Conservation (phyloP, 2,329 filamentous ascomycete genomes). For the Coniochaeta pulveracea region DNA sequence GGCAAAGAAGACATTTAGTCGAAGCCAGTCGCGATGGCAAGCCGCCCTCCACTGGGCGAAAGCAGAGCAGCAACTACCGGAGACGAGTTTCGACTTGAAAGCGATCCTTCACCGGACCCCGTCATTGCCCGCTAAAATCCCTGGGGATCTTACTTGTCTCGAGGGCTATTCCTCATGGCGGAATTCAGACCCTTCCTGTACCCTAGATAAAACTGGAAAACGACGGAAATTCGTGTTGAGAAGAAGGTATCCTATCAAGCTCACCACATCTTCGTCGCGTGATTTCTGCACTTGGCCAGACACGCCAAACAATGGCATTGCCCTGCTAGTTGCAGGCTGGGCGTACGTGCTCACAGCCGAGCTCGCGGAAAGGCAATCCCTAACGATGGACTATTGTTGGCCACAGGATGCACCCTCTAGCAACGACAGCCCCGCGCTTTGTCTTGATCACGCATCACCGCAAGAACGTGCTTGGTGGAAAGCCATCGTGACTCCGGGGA, state of each 20-base stretch:
- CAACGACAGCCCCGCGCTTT: background rate
- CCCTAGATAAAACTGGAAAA: background rate
- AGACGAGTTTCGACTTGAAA: slow-evolving; percentile 3
- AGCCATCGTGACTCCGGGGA: slow-evolving; percentile 1
- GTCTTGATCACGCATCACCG: slow-evolving; percentile 3
- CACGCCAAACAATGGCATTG: slow-evolving; percentile 7
- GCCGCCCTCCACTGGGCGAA: background rate
- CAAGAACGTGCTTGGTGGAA: slow-evolving; percentile 4
- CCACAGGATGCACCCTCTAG: background rate
- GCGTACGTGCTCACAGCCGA: slow-evolving; percentile 7
- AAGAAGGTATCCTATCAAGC: background rate
- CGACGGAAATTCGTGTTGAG: background rate
- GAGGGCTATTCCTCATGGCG: slow-evolving; percentile 6
- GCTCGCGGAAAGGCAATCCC: slow-evolving; percentile 6
- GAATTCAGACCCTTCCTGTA: slow-evolving; percentile 1
- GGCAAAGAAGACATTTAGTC: background rate
- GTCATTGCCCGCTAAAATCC: slow-evolving; percentile 2
- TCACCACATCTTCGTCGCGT: slow-evolving; percentile 1
- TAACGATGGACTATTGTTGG: background rate
- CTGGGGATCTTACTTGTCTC: background rate
- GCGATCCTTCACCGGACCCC: slow-evolving; percentile 5
- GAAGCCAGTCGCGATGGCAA: slow-evolving; percentile 1
- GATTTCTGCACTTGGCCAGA: slow-evolving; percentile 6
- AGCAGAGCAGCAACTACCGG: background rate
- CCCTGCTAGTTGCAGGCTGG: slow-evolving; percentile 6